phyloP scores from a whole-genome alignment of 192 early-diverging fungal species.

The Coemansia interrupta region DNA sequence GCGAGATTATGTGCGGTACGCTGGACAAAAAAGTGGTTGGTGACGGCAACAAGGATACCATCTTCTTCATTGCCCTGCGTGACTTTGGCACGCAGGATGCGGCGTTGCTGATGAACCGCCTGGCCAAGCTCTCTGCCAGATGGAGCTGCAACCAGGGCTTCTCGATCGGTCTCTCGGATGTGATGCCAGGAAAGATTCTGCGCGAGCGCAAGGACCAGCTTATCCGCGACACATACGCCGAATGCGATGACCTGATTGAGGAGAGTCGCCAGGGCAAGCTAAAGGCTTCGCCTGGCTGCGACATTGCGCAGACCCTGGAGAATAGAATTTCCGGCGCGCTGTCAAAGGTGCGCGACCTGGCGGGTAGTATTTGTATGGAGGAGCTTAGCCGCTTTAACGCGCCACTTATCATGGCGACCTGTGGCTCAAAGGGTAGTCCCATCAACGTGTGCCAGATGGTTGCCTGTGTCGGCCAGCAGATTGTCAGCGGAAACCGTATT shows the following conservation, averaged over 20 bases:
- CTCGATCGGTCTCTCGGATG: constrained; percentile 98
- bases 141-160: constrained; percentile 94
- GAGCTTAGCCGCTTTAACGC: constrained; percentile 95
- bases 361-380: constrained; percentile 85
- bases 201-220: constrained; percentile 72
- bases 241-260: constrained; percentile 81
- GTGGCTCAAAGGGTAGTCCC: constrained; percentile 97
- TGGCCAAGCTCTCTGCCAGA: constrained; percentile 88
- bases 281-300: constrained; percentile 80
- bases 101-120: constrained; percentile 88
- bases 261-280: constrained; percentile 67
- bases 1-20: constrained; percentile 89
- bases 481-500: constrained; percentile 94
- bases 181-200: constrained; percentile 80
- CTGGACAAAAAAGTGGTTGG: constrained; percentile 95
- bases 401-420: constrained; percentile 97
- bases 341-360: constrained; percentile 83
- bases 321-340: constrained; percentile 81
- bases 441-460: constrained; percentile 99
- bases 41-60: constrained; percentile 90
- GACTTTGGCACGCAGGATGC: constrained; percentile 87
- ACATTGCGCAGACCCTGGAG: constrained; percentile 86
- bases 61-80: constrained; percentile 90
- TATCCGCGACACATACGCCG: constrained; percentile 74
- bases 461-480: constrained; percentile 99